These are phyloP conservation scores for Globisporangium barbulae DNA, from an alignment of 352 stramenopile species.

Conservation along the genomic window DNA sequence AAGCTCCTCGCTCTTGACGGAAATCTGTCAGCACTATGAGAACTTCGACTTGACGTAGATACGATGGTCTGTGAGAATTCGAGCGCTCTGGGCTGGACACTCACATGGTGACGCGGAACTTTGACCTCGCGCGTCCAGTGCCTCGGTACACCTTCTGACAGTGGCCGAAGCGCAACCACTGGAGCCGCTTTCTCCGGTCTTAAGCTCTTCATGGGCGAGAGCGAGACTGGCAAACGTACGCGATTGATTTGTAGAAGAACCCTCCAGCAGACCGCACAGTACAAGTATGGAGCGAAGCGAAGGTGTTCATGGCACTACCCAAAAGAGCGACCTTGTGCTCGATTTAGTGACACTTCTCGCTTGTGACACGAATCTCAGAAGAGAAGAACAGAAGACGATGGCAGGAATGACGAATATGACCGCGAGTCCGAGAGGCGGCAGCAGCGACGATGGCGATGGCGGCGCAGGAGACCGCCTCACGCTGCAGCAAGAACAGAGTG, in stretches of 20 bases:
- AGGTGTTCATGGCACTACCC: neutral
- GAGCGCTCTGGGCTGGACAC: too few relatives aligned
- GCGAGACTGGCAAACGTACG: too few relatives aligned
- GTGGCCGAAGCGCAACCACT: too few relatives aligned
- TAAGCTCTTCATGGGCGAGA: too few relatives aligned
- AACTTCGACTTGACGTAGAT: neutral
- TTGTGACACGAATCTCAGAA: neutral
- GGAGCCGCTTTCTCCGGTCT: too few relatives aligned
- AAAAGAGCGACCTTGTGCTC: neutral
- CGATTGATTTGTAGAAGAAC: too few relatives aligned
- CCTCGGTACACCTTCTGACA: too few relatives aligned
- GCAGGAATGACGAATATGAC: conserved; percentile 9
- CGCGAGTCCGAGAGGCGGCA: neutral
- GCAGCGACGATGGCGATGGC: neutral
- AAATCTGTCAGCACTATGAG: neutral
- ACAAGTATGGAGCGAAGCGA: too few relatives aligned
- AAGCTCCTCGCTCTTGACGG: neutral
- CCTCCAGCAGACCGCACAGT: too few relatives aligned
- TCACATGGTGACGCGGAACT: too few relatives aligned
- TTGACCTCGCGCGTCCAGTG: too few relatives aligned
- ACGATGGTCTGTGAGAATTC: neutral
- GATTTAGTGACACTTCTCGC: neutral
- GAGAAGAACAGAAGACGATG: neutral
- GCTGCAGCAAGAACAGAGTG: neutral
- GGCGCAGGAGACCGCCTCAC: neutral